Evolutionary conservation across 805 yeast species (phyloP), one percentile per base, ranked within the genome.

Genomic region (Sugiyamaella mastotermitis): DNA sequence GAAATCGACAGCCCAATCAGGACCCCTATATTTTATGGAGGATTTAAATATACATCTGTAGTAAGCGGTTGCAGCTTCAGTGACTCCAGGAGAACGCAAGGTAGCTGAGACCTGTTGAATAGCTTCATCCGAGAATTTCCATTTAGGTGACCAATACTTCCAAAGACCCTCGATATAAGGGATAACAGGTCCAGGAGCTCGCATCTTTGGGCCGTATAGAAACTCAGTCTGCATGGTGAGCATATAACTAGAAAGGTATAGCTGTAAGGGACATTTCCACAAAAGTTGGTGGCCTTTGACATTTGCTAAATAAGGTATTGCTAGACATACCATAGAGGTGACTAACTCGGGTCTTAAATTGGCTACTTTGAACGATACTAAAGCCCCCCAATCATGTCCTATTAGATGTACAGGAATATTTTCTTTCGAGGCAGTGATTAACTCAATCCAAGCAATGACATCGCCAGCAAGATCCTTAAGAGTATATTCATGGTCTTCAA

Each of bases 351-450:
- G 55, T 31, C 36, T 36, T n/a, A 34, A 14, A 23, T 27, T 25
- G 7, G 49, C 51, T 10, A 43, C 39, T n/a, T 42, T 34, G 41
- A 43, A 53, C 3, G 49, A 31, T n/a, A 38, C 46, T 7, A 49
- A 21, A 0, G 57, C 54, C 13, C 57, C 57, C 57, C 57, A 53
- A 33, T 53, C 57, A 33, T 53, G 57, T 17, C 57, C 57, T 6
- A 53, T 43, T 2, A 53, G 15, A 37, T 53, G 53, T 2, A 46
- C 49, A 1, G 48, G 53, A 8, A 30, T 20, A 9, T 31, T 31
- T 23, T 23, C 21, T 24, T 33, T 25, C 10, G 33, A 24, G 6
- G 45, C 37, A 4, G 24, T 16, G 10, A 42, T 41, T 2, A 44
- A 44, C 22, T 49, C 45, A 15, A 49, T 42, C 38, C 43, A 39